These are phyloP conservation scores for Lenwebbia sp. DNA, from an alignment of 345 rosid species.

Conservation along the genomic window DNA sequence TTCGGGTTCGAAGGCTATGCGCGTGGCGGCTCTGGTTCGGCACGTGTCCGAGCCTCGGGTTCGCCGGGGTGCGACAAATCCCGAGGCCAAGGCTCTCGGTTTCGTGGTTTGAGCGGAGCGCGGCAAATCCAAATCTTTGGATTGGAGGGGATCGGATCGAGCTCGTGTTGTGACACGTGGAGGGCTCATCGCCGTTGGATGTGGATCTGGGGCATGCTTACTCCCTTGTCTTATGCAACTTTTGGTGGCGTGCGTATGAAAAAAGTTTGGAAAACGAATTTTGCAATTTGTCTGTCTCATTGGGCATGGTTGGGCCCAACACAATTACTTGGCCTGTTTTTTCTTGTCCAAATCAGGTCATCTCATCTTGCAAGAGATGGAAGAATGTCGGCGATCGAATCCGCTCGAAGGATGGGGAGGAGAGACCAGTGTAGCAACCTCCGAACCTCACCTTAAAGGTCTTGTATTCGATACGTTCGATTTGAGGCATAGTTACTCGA, in stretches of 20 bases:
- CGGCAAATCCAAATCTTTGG: background rate
- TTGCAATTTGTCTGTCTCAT: background rate
- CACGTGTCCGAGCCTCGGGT: background rate
- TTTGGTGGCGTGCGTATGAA: too few relatives aligned
- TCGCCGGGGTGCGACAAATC: background rate
- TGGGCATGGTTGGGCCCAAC: background rate
- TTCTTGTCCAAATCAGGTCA: background rate
- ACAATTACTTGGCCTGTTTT: background rate
- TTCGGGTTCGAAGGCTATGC: slow-evolving; percentile 1
- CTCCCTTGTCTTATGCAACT: background rate
- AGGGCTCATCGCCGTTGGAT: background rate
- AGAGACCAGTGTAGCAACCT: background rate
- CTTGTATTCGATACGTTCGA: background rate
- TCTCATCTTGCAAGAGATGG: background rate
- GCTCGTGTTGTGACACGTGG: background rate
- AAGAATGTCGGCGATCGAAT: background rate
- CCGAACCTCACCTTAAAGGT: background rate
- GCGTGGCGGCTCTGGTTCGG: background rate
- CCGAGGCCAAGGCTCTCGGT: background rate
- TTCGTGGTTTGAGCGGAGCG: background rate
- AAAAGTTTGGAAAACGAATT: background rate
- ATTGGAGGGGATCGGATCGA: background rate
- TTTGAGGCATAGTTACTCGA: background rate
- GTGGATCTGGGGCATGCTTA: background rate
- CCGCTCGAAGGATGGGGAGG: background rate